A percentile compares a stretch with the other conserved stretches of the same genome.
Conservation (phyloP, 202 grass and related monocot genomes). For the Tripidium arundinaceum region DNA sequence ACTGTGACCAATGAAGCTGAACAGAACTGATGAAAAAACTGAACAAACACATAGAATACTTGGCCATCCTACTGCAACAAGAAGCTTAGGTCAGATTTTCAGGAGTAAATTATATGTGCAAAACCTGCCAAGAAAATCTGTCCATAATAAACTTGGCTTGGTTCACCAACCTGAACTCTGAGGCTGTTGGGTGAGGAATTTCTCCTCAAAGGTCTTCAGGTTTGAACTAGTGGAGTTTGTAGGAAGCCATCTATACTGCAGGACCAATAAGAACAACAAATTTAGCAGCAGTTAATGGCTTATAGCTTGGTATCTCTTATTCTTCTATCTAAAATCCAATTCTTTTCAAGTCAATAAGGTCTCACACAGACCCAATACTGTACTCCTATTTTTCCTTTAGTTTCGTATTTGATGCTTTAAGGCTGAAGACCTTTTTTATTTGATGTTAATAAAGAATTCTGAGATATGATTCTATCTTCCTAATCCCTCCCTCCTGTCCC, state of each 20-base stretch:
- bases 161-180: constrained; percentile 72
- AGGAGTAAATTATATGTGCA: constrained; percentile 22
- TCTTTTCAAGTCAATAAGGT: neutral
- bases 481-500: too few relatives aligned
- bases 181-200: constrained; percentile 75
- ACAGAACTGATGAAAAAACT: too few relatives aligned
- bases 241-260: constrained; percentile 98
- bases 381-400: neutral
- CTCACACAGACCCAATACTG: neutral
- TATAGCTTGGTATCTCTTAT: neutral
- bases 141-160: constrained; percentile 7
- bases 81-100: constrained; percentile 30
- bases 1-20: too few relatives aligned
- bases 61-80: constrained; percentile 5
- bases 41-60: too few relatives aligned
- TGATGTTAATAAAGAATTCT: neutral
- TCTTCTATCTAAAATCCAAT: neutral
- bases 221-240: constrained; percentile 59
- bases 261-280: constrained; percentile 25
- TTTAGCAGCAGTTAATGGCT: constrained; percentile 12
- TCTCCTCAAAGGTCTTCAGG: constrained; percentile 79
- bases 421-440: neutral
- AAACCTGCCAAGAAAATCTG: neutral
- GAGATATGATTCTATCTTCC: neutral
- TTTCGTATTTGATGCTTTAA: neutral